Evolutionary conservation across 1,139 yeast genomes (phyloP).

Genomic region (Yamadazyma mexicana): DNA sequence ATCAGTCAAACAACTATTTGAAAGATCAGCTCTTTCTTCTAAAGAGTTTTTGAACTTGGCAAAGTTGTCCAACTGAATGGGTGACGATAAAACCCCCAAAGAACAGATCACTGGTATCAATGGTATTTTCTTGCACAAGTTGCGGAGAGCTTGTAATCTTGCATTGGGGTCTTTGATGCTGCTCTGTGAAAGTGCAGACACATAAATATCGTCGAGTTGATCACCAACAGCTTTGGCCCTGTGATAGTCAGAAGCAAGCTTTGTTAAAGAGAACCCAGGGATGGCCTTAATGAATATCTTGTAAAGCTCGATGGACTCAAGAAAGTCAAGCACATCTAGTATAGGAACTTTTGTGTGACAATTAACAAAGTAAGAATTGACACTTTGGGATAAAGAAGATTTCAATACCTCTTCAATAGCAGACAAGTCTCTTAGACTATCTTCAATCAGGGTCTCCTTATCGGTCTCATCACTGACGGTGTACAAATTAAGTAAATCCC

Average conservation of each 20-base stretch:
- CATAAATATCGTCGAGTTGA: constrained; percentile 11
- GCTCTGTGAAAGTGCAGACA: constrained; percentile 6
- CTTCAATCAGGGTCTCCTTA: constrained; percentile 13
- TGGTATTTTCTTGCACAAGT: constrained; percentile 29
- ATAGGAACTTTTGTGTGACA: constrained; percentile 39
- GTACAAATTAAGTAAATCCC: constrained; percentile 20
- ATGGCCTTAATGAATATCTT: constrained; percentile 22
- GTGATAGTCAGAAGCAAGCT: constrained; percentile 23
- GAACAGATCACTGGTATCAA: constrained; percentile 33
- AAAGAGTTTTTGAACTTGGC: constrained; percentile 26
- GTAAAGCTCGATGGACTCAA: constrained; percentile 33
- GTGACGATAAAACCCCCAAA: constrained; percentile 32
- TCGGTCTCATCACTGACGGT: constrained; percentile 11
- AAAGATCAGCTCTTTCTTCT: constrained; percentile 26
- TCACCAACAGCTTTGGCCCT: constrained; percentile 4
- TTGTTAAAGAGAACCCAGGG: constrained; percentile 22
- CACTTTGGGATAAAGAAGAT: constrained; percentile 18
- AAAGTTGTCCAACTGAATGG: constrained; percentile 36
- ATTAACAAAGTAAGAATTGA: constrained; percentile 36
- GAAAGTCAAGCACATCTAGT: constrained; percentile 29
- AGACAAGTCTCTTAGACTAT: constrained; percentile 17
- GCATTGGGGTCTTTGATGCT: constrained; percentile 20
- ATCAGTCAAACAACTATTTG: constrained; percentile 13
- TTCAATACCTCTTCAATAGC: constrained; percentile 23
- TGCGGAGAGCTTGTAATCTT: constrained; percentile 22